These are phyloP conservation scores for Hyaloscypha finlandica DNA, from an alignment of 495 filamentous ascomycete species.

Conservation along the genomic window DNA sequence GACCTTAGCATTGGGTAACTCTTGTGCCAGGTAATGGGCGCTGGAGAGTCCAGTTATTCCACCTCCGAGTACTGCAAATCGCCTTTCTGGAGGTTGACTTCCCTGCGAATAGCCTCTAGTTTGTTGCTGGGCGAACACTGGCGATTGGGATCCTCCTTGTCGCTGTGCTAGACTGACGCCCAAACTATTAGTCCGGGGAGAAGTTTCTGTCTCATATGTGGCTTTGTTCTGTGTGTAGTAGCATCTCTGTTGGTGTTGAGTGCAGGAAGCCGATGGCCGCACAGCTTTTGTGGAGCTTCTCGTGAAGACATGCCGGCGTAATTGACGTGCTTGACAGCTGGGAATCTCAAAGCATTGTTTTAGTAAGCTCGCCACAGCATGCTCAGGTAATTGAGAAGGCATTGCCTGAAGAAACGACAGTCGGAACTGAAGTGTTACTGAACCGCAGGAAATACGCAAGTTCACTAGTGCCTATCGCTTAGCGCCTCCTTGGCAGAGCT, in stretches of 20 bases:
- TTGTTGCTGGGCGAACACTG: background rate
- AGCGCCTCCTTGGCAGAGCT: constrained; percentile 7
- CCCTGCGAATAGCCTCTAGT: background rate
- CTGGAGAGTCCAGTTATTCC: constrained; percentile 88
- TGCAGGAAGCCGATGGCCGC: background rate
- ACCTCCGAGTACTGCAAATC: constrained; percentile 76
- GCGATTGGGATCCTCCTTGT: background rate
- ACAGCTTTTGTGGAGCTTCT: constrained; percentile 11
- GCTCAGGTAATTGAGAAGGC: constrained; percentile 23
- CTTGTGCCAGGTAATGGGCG: constrained; percentile 70
- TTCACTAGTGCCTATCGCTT: constrained; percentile 5
- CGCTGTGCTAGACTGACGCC: background rate
- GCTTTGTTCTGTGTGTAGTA: background rate
- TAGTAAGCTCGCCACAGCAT: constrained; percentile 28
- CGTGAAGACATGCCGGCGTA: background rate
- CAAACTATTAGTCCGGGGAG: background rate
- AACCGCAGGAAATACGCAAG: background rate
- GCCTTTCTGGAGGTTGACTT: background rate
- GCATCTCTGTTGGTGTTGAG: background rate
- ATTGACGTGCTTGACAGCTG: constrained; percentile 20
- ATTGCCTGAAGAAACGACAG: constrained; percentile 14
- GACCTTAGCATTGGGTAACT: constrained; percentile 57
- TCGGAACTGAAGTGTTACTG: background rate
- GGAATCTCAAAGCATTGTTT: constrained; percentile 30
- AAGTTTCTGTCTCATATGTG: background rate